Percentiles rank a stretch among this genome's conserved stretches.
Evolutionary conservation across 305 asterid genomes (phyloP).

Genomic region (Solanum hybrid): DNA sequence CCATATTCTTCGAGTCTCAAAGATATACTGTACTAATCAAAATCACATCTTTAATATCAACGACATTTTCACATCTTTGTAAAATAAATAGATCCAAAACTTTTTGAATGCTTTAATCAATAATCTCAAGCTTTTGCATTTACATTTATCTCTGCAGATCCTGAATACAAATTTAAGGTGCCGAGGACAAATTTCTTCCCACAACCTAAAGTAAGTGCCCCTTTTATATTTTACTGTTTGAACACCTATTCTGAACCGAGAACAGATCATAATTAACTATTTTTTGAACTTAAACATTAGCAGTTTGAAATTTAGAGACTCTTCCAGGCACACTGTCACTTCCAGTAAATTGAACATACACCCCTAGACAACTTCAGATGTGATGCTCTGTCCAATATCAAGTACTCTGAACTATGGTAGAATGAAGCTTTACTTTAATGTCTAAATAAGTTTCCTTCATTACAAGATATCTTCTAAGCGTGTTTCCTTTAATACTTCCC

Average conservation of each 20-base stretch:
- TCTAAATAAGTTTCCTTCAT: background rate
- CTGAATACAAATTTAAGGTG: constrained; percentile 71
- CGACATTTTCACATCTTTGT: background rate
- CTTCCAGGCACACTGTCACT: background rate
- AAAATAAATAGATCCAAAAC: background rate
- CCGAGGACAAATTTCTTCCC: constrained; percentile 84
- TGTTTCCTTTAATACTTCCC: background rate
- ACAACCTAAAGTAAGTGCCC: constrained; percentile 64
- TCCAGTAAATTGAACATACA: background rate
- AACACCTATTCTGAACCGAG: background rate
- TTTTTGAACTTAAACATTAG: background rate
- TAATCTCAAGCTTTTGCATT: constrained; percentile 8
- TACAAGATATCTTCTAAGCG: background rate
- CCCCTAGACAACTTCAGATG: background rate
- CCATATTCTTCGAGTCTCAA: background rate
- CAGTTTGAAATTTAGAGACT: background rate
- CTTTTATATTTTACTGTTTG: background rate
- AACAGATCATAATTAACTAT: background rate
- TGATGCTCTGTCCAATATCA: background rate
- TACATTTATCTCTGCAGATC: constrained; percentile 35
- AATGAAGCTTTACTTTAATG: background rate
- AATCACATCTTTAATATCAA: background rate
- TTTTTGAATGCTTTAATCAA: background rate
- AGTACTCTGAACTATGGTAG: background rate
- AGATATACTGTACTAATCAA: background rate